Base-by-base conservation (phyloP, 192 early-diverging fungal species). In the Mortierella antarctica region DNA sequence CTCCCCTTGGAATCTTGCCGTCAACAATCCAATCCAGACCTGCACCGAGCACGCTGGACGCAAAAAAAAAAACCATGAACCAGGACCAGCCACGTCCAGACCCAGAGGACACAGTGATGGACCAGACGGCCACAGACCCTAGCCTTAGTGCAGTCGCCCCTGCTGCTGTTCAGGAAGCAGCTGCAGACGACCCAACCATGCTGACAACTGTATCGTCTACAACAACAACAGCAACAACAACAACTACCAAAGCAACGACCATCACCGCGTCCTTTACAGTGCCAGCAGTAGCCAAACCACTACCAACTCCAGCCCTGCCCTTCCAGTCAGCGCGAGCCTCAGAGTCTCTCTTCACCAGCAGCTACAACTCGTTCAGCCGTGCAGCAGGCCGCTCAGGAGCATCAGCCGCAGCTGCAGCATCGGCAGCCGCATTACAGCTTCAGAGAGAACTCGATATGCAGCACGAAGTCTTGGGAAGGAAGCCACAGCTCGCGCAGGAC, bases 291-390 rank as follows among this genome's bases (percentile, higher is more conserved):
- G 77, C 77, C 14, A 80, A 80, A 51, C 77, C 77, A 5, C 52
- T 80, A 11, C 77, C 77, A 7, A 80, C 69, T 5, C 77, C 77
- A 0, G 77, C 77, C 4, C 17, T 80, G 20, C 77, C 77, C 10
- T 80, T 80, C 48, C 77, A 80, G 48, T 80, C 77, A 11, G 77
- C 70, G 45, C 77, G 77, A 21, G 76, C 76, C 4, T 79, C 75
- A 48, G 77, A 80, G 31, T 72, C 77, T 39, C 77, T 72, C 21
- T 80, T 68, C 44, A 55, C 77, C 47, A 72, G 54, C 47, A 65
- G 57, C 10, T 80, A 70, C 46, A 62, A 45, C 0, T 40, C 77
- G 4, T 80, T 67, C 57, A 45, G 65, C 31, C 50, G 77, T n/a
- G 31, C 65, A 6, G 13, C 61, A 15, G 53, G 53, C 46, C 77